Percentiles rank a stretch among this genome's conserved stretches.
Evolutionary conservation across 2,329 filamentous ascomycete species (phyloP).

Genomic region (Ophiocordyceps robertsii): DNA sequence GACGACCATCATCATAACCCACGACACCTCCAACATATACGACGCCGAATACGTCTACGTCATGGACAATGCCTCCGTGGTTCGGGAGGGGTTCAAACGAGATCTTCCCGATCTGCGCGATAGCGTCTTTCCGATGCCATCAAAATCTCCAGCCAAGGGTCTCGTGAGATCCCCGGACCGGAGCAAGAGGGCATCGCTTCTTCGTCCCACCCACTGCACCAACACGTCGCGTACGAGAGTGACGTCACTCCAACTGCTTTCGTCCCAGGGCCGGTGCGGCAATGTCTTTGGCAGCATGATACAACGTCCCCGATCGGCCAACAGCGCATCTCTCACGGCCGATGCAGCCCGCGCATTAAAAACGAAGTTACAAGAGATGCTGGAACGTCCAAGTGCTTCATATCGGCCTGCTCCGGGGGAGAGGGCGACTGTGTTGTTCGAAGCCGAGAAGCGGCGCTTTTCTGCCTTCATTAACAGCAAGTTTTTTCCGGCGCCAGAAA

Average conservation of each 20-base stretch:
- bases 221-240: too few species aligned
- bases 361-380: neutral
- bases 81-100: slow-evolving; percentile 44
- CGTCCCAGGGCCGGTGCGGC: too few species aligned
- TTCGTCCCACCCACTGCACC: too few species aligned
- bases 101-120: neutral
- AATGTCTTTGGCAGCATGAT: neutral
- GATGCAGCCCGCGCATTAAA: neutral
- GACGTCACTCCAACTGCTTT: too few species aligned
- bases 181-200: too few species aligned
- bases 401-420: neutral
- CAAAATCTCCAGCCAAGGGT: neutral
- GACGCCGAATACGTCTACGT: slow-evolving; percentile 68
- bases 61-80: slow-evolving; percentile 54
- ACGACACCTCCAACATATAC: slow-evolving; percentile 67
- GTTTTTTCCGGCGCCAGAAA: slow-evolving; percentile 1
- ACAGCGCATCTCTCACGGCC: neutral
- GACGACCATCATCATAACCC: slow-evolving; percentile 88
- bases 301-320: neutral
- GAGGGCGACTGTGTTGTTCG: neutral
- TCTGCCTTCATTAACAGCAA: slow-evolving; percentile 1
- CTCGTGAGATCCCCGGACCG: neutral
- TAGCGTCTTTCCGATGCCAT: neutral
- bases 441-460: slow-evolving; percentile 2
- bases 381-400: neutral